Evolutionary conservation across 768 basidiomycete genomes (phyloP), one percentile per base, ranked within the genome.

Genomic region (Amanita brunnescens): DNA sequence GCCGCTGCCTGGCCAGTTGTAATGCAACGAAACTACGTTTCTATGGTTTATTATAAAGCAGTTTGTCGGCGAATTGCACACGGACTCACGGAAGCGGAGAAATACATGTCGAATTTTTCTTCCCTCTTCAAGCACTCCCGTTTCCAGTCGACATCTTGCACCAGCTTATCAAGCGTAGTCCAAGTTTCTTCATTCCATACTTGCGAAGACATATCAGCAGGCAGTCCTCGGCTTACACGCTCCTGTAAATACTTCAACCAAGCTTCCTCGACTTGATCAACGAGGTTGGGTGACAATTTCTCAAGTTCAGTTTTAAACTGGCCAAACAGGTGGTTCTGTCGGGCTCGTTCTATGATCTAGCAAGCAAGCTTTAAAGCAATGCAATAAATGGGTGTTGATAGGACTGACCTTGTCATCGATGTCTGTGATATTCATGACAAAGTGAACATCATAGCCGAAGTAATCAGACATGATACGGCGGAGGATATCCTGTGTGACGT

Each of bases 351-450:
- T 59, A 98, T 98, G 64, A 98, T 99, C 96, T 98, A 58, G 14
- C n/a, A 16, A 13, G 18, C 18, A 33, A 48, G 48, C 18, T 5
- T 46, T 51, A 6, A 51, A 13, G 18, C 4, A 10, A 16, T 49
- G 23, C n/a, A 54, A 20, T 49, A 49, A 24, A 40, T 14, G 34
- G 70, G 52, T 61, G 64, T 38, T 18, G 24, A 52, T 23, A 6
- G 9, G 29, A 53, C 71, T 48, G 53, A 89, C 95, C 81, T 99
- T 99, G 77, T 98, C 96, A 62, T 99, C 96, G 55, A 99, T 96
- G 67, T 99, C 95, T 4, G 96, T 99, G 59, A 99, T 81, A 67
- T 99, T 99, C 92, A 96, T 96, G 40, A 98, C 95, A 62, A 98
- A 96, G 65, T 97, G 91, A 51, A 99, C 87, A 63, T 98, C 90